Percentiles rank a stretch among this genome's conserved stretches.
phyloP scores from a whole-genome alignment of 2,329 filamentous ascomycete genomes.

The Torrubiella hemipterigena region DNA sequence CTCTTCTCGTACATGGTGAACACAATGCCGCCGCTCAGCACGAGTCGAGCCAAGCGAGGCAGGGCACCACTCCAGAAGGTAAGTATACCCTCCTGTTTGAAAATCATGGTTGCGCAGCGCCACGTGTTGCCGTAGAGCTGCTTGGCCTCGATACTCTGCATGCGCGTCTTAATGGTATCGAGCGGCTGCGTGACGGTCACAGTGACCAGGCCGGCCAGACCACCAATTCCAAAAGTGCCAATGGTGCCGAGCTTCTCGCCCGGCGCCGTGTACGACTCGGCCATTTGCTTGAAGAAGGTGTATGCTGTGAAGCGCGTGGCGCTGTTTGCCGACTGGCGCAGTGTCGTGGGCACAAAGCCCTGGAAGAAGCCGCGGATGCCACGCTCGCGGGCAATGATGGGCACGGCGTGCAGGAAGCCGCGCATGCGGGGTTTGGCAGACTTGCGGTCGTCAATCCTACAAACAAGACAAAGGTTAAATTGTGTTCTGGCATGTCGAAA shows the following conservation, averaged over 20 bases:
- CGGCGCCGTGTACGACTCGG: conserved; percentile 81
- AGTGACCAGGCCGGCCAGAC: conserved; percentile 78
- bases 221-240: conserved; percentile 85
- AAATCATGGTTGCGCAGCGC: conserved; percentile 69
- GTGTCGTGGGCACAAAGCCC: conserved; percentile 89
- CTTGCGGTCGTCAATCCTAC: conserved; percentile 89
- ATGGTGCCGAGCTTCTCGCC: conserved; percentile 86
- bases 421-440: conserved; percentile 71
- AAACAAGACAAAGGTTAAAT: background rate
- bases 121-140: conserved; percentile 77
- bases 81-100: conserved; percentile 76
- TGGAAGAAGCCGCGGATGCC: conserved; percentile 92
- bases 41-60: conserved; percentile 70
- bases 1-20: conserved; percentile 98
- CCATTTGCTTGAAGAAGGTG: conserved; percentile 80
- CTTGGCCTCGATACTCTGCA: conserved; percentile 89
- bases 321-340: conserved; percentile 87
- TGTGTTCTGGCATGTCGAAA: background rate
- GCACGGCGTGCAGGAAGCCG: conserved; percentile 83
- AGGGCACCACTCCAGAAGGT: conserved; percentile 93
- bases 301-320: conserved; percentile 86
- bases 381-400: conserved; percentile 76
- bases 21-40: conserved; percentile 90
- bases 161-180: conserved; percentile 92
- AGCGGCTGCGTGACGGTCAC: conserved; percentile 67